phyloP scores from a whole-genome alignment of 257 asterid species.

The Verbena officinalis region DNA sequence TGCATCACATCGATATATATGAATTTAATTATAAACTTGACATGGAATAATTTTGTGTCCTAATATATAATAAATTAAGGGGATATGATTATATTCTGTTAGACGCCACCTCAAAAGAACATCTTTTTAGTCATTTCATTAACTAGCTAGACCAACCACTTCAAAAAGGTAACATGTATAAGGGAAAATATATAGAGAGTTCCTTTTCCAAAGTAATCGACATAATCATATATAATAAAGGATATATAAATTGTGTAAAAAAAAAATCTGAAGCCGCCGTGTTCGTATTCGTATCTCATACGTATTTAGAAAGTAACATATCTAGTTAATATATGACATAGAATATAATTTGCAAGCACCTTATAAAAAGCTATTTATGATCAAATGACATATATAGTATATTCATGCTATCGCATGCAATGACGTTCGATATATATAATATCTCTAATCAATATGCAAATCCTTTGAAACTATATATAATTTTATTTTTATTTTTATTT shows the following conservation, averaged over 20 bases:
- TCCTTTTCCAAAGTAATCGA: not conserved
- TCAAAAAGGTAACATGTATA: not conserved
- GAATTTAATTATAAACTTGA: too few relatives aligned
- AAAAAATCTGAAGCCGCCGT: too few relatives aligned
- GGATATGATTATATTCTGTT: not conserved
- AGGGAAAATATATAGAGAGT: not conserved
- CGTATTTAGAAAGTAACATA: too few relatives aligned
- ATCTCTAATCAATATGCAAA: not conserved
- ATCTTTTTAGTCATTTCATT: not conserved
- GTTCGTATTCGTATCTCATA: too few relatives aligned
- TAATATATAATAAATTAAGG: not conserved
- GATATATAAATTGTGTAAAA: too few relatives aligned
- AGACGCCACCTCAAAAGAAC: constrained; percentile 20
- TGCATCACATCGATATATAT: too few relatives aligned
- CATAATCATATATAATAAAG: too few relatives aligned
- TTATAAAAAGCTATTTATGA: not conserved
- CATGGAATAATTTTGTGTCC: not conserved
- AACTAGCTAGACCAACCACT: not conserved
- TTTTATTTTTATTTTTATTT: too few relatives aligned
- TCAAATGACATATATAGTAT: not conserved
- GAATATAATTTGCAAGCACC: not conserved
- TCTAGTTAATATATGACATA: not conserved
- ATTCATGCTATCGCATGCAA: constrained; percentile 11
- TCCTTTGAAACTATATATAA: not conserved
- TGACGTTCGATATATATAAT: constrained; percentile 1